Conservation (phyloP, 306 rosid genomes). For the Clitoria ternatea region DNA sequence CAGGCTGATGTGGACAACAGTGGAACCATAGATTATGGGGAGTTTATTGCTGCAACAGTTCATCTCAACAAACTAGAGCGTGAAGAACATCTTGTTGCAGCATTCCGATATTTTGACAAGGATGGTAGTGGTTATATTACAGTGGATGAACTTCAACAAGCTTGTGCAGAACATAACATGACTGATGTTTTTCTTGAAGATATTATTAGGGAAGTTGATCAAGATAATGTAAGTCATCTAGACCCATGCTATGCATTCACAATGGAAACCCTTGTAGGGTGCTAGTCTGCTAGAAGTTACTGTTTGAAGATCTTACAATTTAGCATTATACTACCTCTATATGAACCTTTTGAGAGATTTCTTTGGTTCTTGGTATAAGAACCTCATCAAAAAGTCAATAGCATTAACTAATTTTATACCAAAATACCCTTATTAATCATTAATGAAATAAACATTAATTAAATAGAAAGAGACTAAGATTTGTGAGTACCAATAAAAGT, state of each 20-base stretch:
- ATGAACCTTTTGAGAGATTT: no score
- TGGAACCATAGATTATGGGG: slow-evolving; percentile 96
- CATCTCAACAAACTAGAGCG: slow-evolving; percentile 98
- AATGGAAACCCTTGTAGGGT: slow-evolving; percentile 7
- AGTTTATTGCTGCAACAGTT: slow-evolving; percentile 92
- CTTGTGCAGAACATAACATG: slow-evolving; percentile 87
- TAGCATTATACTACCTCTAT: no score
- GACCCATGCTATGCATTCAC: neutral
- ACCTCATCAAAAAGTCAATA: no score
- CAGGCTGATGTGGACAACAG: slow-evolving; percentile 98
- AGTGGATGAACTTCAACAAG: slow-evolving; percentile 95
- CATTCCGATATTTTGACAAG: slow-evolving; percentile 89
- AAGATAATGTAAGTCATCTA: slow-evolving; percentile 77
- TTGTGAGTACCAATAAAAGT: no score
- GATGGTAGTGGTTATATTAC: slow-evolving; percentile 94
- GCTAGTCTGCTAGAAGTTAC: neutral
- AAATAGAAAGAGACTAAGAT: no score
- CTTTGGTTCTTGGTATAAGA: no score
- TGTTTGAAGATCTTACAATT: neutral
- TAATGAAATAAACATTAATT: no score
- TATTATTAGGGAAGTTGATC: slow-evolving; percentile 89
- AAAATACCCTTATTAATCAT: no score
- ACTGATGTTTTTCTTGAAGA: slow-evolving; percentile 83
- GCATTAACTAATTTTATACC: no score
- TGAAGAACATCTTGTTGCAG: slow-evolving; percentile 92